phyloP scores from a whole-genome alignment of 1,284 basidiomycete genomes.

The Trichosporon ovoides region DNA sequence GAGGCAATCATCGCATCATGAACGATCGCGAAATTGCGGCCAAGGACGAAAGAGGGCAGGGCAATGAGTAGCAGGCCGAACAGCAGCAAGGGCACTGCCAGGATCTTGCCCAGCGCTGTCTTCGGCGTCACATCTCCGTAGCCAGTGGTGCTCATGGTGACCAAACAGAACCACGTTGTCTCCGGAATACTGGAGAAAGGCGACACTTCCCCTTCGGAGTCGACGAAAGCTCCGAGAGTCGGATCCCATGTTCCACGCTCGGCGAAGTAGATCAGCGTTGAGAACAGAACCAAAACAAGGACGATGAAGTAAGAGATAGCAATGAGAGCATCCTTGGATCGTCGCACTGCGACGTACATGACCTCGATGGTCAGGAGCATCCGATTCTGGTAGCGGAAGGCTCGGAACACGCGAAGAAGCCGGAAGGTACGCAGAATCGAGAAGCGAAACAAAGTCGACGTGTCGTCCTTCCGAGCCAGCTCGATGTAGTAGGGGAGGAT shows the following conservation, averaged over 20 bases:
- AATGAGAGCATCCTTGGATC: constrained; percentile 76
- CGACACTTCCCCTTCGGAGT: constrained; percentile 65
- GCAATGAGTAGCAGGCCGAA: constrained; percentile 82
- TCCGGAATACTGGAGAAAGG: constrained; percentile 66
- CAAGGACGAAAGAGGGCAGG: constrained; percentile 79
- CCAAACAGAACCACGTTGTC: constrained; percentile 62
- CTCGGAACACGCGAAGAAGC: constrained; percentile 75
- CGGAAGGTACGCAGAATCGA: constrained; percentile 73
- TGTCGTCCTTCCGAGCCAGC: constrained; percentile 73
- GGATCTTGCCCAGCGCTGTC: constrained; percentile 70
- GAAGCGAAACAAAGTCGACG: constrained; percentile 78
- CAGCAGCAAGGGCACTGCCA: constrained; percentile 75
- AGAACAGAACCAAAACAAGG: constrained; percentile 78
- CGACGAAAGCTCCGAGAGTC: constrained; percentile 69
- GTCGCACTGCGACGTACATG: constrained; percentile 79
- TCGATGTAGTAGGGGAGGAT: constrained; percentile 84
- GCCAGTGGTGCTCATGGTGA: constrained; percentile 50
- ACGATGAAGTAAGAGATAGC: constrained; percentile 83
- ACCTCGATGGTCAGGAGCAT: constrained; percentile 82
- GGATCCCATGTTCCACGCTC: constrained; percentile 83
- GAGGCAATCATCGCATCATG: constrained; percentile 63
- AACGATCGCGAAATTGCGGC: constrained; percentile 77
- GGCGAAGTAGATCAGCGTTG: constrained; percentile 78
- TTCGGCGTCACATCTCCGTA: constrained; percentile 79
- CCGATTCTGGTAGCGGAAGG: constrained; percentile 63